Conservation (phyloP, 352 stramenopile genomes). For the Pythium pyrilobum region DNA sequence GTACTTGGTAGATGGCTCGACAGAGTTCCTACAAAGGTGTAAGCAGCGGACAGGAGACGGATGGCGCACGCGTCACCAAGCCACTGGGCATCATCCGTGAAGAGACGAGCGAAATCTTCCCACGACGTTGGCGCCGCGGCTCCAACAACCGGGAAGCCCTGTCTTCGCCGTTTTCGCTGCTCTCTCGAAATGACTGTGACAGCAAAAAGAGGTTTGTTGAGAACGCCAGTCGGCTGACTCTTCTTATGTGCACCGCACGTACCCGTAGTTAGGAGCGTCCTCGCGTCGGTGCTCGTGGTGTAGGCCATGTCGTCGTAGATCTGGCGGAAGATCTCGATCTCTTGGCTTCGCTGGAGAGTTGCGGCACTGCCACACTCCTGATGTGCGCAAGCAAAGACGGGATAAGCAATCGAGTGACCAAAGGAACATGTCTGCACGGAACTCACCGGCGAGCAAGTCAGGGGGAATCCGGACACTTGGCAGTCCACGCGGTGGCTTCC, state of each 20-base stretch:
- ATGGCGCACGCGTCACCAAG: constrained; percentile 28
- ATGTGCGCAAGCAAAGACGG: neutral
- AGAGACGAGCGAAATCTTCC: constrained; percentile 40
- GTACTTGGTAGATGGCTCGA: constrained; percentile 22
- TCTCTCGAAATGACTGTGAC: constrained; percentile 1
- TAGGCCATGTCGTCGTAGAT: constrained; percentile 42
- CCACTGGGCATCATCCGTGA: constrained; percentile 26
- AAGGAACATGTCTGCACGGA: too few relatives aligned
- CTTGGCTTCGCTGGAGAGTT: constrained; percentile 1
- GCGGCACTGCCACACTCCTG: neutral
- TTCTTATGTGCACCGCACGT: neutral
- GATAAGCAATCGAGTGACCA: neutral
- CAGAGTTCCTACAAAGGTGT: constrained; percentile 69
- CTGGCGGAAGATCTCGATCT: constrained; percentile 35
- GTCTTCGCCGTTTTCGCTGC: neutral
- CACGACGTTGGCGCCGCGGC: constrained; percentile 17
- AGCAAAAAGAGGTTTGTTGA: neutral
- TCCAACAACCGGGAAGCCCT: neutral
- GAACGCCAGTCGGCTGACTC: neutral
- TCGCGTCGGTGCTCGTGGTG: constrained; percentile 27
- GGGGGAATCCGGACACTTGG: constrained; percentile 27
- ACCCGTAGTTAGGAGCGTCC: constrained; percentile 44
- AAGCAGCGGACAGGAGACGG: constrained; percentile 56
- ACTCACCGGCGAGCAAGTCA: constrained; percentile 40
- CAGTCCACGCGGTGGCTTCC: constrained; percentile 25